phyloP scores from a whole-genome alignment of 2,329 filamentous ascomycete genomes.

The Penicillium sp. region DNA sequence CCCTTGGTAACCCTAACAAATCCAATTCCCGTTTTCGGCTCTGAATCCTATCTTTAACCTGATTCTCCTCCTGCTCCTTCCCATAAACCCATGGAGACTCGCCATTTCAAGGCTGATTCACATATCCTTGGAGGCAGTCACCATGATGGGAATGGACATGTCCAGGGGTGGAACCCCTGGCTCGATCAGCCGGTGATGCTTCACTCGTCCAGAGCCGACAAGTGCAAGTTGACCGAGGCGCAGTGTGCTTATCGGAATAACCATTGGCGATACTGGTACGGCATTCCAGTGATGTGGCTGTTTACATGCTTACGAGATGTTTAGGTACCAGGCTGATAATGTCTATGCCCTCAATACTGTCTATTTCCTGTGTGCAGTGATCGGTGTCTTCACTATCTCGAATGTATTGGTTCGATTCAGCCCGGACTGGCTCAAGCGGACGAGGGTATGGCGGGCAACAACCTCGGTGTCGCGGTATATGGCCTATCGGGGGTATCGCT shows the following conservation, averaged over 20 bases:
- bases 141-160: slow-evolving; percentile 20
- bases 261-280: slow-evolving; percentile 32
- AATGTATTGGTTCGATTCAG: slow-evolving; percentile 32
- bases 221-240: slow-evolving; percentile 26
- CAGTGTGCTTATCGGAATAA: slow-evolving; percentile 28
- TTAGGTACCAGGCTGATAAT: slow-evolving; percentile 53
- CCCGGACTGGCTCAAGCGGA: slow-evolving; percentile 25
- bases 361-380: slow-evolving; percentile 49
- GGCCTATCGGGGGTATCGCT: slow-evolving; percentile 39
- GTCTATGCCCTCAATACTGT: slow-evolving; percentile 51
- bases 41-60: not conserved
- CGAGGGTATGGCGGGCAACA: slow-evolving; percentile 28
- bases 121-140: not conserved
- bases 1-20: not conserved
- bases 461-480: slow-evolving; percentile 40
- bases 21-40: slow-evolving; percentile 13
- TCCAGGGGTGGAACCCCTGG: slow-evolving; percentile 21
- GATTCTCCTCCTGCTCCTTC: not conserved
- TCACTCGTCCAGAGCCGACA: slow-evolving; percentile 28
- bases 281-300: not conserved
- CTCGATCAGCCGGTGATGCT: slow-evolving; percentile 31
- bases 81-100: not conserved
- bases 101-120: not conserved
- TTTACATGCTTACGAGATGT: not conserved
- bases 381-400: slow-evolving; percentile 46